Conservation (phyloP, 2,329 filamentous ascomycete species). For the Fusarium bactridioides region DNA sequence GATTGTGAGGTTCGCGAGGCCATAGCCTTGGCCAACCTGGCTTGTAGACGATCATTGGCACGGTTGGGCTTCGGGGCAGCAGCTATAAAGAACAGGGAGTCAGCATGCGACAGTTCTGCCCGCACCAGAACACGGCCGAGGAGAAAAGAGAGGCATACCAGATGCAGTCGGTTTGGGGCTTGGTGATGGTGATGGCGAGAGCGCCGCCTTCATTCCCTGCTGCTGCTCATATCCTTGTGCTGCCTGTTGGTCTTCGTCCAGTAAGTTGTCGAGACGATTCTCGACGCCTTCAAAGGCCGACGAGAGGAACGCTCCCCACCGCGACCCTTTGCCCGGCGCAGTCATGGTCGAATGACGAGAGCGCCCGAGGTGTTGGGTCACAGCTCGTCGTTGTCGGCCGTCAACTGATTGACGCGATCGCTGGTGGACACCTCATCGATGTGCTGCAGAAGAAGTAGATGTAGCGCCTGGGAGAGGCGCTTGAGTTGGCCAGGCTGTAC, state of each 20-base stretch:
- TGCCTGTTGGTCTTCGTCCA: slow-evolving; percentile 70
- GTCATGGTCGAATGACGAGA: slow-evolving; percentile 54
- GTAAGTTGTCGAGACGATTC: slow-evolving; percentile 88
- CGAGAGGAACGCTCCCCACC: slow-evolving; percentile 84
- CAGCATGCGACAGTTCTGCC: not conserved
- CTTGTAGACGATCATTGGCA: slow-evolving; percentile 84
- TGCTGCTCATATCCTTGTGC: slow-evolving; percentile 30
- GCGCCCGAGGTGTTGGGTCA: slow-evolving; percentile 4
- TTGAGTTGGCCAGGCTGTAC: not conserved
- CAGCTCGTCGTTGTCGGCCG: slow-evolving; percentile 18
- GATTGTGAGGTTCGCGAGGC: slow-evolving; percentile 67
- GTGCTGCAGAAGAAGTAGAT: not conserved
- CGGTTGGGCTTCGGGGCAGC: slow-evolving; percentile 71
- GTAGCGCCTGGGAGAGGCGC: not conserved
- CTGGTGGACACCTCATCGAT: slow-evolving; percentile 35
- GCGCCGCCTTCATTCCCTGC: slow-evolving; percentile 29
- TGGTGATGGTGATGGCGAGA: slow-evolving; percentile 42
- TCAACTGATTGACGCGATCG: slow-evolving; percentile 33
- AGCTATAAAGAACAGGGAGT: slow-evolving; percentile 42
- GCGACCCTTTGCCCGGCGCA: slow-evolving; percentile 59
- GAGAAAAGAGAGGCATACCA: not conserved
- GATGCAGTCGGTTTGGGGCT: slow-evolving; percentile 34
- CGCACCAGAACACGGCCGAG: not conserved
- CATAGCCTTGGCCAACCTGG: slow-evolving; percentile 87
- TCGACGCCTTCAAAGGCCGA: slow-evolving; percentile 94